Evolutionary conservation across 371 early-diverging fungal genomes (phyloP), one percentile per base, ranked within the genome.

Genomic region (Syncephalastrum racemosum): DNA sequence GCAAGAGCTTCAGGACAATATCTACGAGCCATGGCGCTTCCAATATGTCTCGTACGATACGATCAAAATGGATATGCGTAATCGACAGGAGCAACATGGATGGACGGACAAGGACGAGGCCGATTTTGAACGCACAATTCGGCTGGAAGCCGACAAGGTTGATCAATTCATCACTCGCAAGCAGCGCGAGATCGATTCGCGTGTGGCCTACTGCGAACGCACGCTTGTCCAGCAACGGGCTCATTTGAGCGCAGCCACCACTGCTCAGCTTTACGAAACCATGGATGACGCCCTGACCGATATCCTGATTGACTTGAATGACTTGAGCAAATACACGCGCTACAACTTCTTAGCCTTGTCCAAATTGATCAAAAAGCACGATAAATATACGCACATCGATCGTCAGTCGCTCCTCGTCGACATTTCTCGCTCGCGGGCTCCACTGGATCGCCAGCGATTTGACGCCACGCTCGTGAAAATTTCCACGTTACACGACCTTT

Each of bases 281-380:
- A 86, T 94, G 50, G 88, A 90, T 58, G 81, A 88, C 24, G 87
- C 93, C 31, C 85, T 95, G 54, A 84, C 88, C 54, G 77, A 81
- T 4, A 86, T 96, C 45, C 79, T 94, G 19, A 77, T 81, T 57
- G 97, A 97, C 63, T 82, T 95, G 27, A 91, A 89, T 61, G 93
- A 94, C 60, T 83, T 97, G 22, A 86, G 94, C 46, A 93, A 92
- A 79, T 99, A 90, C 71, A 89, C 94, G 4, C 90, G 98, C 5
- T 81, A 96, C 63, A 99, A 99, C 82, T 94, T 91, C 68, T 85
- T 96, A 39, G 99, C 94, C 7, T 91, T 98, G 58, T 82, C 94
- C 56, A 96, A 93, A 75, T 85, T 97, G 54, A 81, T 98, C 60
- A 93, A 95, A 71, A 93, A 94, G 70, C 96, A 96, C 65, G 97